Conservation (phyloP, 23 red algal species). For the Gracilariopsis chorda region DNA sequence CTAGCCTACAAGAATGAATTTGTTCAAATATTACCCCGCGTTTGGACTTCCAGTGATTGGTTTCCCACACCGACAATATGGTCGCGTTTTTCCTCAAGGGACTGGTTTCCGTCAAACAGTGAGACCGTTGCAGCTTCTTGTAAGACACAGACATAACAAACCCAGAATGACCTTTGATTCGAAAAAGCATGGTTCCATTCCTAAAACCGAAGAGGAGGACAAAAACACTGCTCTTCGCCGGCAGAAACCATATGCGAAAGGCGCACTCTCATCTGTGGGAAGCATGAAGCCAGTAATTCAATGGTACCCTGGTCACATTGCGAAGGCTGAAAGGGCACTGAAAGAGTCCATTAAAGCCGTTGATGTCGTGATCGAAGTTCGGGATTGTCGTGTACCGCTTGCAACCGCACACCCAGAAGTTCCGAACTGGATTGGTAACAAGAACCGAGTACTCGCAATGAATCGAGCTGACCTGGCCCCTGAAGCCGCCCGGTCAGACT, state of each 20-base stretch:
- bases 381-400: slow-evolving; percentile 86
- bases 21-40: too few species aligned
- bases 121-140: too few species aligned
- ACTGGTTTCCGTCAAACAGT: too few species aligned
- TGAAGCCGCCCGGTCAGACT: slow-evolving; percentile 43
- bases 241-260: neutral
- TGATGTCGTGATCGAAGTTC: slow-evolving; percentile 95
- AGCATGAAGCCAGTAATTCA: slow-evolving; percentile 51
- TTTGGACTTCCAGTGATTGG: too few species aligned
- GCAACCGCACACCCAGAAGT: slow-evolving; percentile 81
- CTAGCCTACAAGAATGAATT: too few species aligned
- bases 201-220: too few species aligned
- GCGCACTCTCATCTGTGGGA: slow-evolving; percentile 64
- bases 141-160: too few species aligned
- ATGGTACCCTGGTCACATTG: slow-evolving; percentile 99
- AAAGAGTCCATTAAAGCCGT: slow-evolving; percentile 82
- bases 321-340: slow-evolving; percentile 83
- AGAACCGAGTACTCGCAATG: slow-evolving; percentile 80
- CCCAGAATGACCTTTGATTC: too few species aligned
- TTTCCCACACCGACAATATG: too few species aligned
- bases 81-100: too few species aligned
- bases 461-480: slow-evolving; percentile 94
- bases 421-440: slow-evolving; percentile 58
- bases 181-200: too few species aligned
- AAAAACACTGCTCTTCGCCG: neutral